Conservation (phyloP, 2,329 filamentous ascomycete genomes). For the Phialophora macrospora region DNA sequence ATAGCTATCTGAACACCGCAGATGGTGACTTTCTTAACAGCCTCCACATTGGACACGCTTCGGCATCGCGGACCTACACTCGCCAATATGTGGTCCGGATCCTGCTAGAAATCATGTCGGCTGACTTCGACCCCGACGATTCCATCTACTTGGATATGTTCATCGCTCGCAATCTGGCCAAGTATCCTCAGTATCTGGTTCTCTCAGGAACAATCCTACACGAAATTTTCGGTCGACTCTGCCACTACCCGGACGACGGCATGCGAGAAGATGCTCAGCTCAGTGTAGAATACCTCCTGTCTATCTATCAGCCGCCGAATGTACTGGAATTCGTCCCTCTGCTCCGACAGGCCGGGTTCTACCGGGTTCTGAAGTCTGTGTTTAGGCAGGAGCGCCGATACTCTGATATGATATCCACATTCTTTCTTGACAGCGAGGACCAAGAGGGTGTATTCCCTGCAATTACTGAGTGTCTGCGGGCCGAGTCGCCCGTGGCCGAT, state of each 20-base stretch:
- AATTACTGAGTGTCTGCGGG: constrained; percentile 73
- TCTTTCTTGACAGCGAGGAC: constrained; percentile 83
- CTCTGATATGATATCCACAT: constrained; percentile 75
- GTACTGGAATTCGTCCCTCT: constrained; percentile 74
- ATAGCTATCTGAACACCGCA: constrained; percentile 76
- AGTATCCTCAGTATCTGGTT: constrained; percentile 94
- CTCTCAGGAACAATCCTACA: constrained; percentile 85
- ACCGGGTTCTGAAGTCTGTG: constrained; percentile 86
- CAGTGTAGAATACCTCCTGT: constrained; percentile 94
- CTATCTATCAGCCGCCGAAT: constrained; percentile 88
- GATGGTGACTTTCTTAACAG: constrained; percentile 61
- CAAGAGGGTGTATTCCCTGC: constrained; percentile 77
- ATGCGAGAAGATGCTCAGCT: constrained; percentile 92
- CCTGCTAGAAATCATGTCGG: constrained; percentile 85
- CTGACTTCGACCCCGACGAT: constrained; percentile 75
- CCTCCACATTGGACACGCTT: constrained; percentile 57
- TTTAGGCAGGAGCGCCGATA: constrained; percentile 82
- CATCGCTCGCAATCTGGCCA: constrained; percentile 90
- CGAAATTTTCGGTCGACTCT: constrained; percentile 78
- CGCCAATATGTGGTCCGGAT: constrained; percentile 93
- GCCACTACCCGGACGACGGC: constrained; percentile 78
- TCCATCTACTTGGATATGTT: constrained; percentile 99
- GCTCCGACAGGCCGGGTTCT: constrained; percentile 81
- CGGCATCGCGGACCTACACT: constrained; percentile 48
- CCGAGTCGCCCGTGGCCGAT: constrained; percentile 65